Conservation (phyloP, 345 rosid genomes). For the Combretum micranthum region DNA sequence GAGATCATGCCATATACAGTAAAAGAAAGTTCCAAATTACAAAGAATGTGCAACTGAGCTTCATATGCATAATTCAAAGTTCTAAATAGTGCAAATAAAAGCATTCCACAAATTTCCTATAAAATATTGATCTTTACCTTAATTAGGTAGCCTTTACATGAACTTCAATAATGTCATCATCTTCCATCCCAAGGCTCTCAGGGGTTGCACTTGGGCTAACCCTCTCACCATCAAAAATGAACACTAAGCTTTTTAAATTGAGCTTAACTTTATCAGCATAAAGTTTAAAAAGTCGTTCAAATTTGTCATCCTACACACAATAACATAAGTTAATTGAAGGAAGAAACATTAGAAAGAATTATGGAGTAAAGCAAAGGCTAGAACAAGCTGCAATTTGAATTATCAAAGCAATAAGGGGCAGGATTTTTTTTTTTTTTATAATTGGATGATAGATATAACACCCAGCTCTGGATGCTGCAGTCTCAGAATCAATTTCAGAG, state of each 20-base stretch:
- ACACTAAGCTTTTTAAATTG: conserved; percentile 38
- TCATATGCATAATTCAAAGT: no score
- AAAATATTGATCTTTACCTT: conserved; percentile 10
- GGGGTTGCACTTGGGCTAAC: conserved; percentile 63
- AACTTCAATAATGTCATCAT: conserved; percentile 85
- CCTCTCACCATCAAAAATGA: conserved; percentile 80
- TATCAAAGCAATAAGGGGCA: no score
- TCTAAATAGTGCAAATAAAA: no score
- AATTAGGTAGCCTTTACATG: conserved; percentile 44
- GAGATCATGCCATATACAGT: no score
- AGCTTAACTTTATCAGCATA: conserved; percentile 62
- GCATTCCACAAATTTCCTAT: no score
- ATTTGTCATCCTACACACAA: conserved; percentile 68
- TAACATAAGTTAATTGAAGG: conserved; percentile 1
- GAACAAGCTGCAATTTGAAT: no score
- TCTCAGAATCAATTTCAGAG: no score
- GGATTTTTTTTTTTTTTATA: no score
- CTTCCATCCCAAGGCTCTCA: conserved; percentile 74
- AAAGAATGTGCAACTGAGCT: no score
- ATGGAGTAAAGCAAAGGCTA: neutral
- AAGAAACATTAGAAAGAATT: neutral
- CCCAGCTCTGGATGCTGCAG: no score
- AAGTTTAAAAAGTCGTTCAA: conserved; percentile 65
- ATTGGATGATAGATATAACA: no score
- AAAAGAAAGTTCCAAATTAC: no score